Base-by-base conservation (phyloP, 768 basidiomycete genomes). In the Filobasidium wieringae region DNA sequence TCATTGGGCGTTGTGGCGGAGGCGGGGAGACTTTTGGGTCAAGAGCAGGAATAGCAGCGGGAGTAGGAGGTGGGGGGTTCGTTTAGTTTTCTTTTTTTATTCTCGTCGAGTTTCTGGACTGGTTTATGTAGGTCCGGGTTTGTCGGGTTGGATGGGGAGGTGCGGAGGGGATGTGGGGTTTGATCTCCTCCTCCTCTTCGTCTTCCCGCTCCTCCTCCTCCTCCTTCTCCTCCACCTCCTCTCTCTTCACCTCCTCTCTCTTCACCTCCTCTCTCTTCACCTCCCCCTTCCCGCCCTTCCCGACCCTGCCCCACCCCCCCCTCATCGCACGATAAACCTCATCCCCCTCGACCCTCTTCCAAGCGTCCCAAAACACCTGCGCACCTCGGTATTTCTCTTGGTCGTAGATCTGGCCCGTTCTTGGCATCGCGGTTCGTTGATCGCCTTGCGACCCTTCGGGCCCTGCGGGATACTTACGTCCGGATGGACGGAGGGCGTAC, bases 401-500 rank as follows among this genome's bases (percentile, higher is more conserved):
- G 60, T 72, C 71, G 36, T 63, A 65, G 11, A 72, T 62, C 53
- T 72, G 50, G 0, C 71, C 71, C 11, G 69, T 72, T 2, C 71
- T 51, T 17, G 52, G 19, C 22, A 66, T 67, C 49, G 64, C 69
- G 45, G 57, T 43, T 15, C 43, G n/a, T n/a, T n/a, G n/a, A n/a
- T n/a, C n/a, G n/a, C n/a, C n/a, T n/a, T n/a, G n/a, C n/a, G n/a
- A n/a, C n/a, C n/a, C n/a, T 1, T 61, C 64, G 6, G 58, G 61
- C 14, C 53, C 30, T 24, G 49, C 43, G 41, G 59, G 52, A 59
- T 72, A 72, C 54, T 72, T 72, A 39, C 59, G 53, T 1, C 71
- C 71, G 11, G 66, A 66, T 12, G 56, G 62, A 7, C 71, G 59
- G 6, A 72, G 57, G 15, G 71, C 71, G 57, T 72, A 72, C 12